Percentiles rank a stretch among this genome's conserved stretches.
Evolutionary conservation across 495 filamentous ascomycete species (phyloP).

Genomic region (Aspergillus cristatus): DNA sequence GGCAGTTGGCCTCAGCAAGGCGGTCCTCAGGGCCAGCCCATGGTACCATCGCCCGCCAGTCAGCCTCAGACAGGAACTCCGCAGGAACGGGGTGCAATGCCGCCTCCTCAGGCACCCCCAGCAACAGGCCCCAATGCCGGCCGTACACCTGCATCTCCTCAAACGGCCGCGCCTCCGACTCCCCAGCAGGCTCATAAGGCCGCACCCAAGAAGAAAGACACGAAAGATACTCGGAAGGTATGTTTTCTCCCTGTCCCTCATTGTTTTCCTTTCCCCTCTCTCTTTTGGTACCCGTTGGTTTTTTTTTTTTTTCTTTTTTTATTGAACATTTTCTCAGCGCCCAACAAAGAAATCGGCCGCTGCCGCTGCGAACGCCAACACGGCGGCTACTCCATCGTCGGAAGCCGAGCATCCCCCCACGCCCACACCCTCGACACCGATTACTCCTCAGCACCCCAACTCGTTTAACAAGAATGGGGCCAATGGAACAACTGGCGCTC

Average conservation of each 20-base stretch:
- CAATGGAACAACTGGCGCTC: conserved; percentile 37
- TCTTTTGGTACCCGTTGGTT: conserved; percentile 1
- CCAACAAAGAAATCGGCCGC: conserved; percentile 56
- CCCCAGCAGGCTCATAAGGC: conserved; percentile 71
- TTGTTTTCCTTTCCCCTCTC: conserved; percentile 1
- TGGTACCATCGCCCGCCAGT: conserved; percentile 44
- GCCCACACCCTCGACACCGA: conserved; percentile 74
- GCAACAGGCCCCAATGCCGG: conserved; percentile 48
- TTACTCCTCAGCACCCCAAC: conserved; percentile 66
- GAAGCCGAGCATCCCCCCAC: conserved; percentile 66
- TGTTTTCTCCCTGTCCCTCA: conserved; percentile 26
- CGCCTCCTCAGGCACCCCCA: conserved; percentile 76
- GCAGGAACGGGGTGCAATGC: conserved; percentile 69
- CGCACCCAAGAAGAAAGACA: conserved; percentile 77
- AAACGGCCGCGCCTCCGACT: conserved; percentile 79
- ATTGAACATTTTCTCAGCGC: conserved; percentile 18
- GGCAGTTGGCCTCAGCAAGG: conserved; percentile 49
- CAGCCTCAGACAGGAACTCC: conserved; percentile 63
- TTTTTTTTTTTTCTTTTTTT: conserved; percentile 6
- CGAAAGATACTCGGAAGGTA: conserved; percentile 71
- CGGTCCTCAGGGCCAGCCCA: conserved; percentile 52
- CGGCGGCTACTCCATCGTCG: conserved; percentile 60
- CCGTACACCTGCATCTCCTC: conserved; percentile 70
- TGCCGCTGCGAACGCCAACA: conserved; percentile 47
- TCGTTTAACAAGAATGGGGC: conserved; percentile 52